Conservation (phyloP, 768 basidiomycete species). For the Suillus luteus region DNA sequence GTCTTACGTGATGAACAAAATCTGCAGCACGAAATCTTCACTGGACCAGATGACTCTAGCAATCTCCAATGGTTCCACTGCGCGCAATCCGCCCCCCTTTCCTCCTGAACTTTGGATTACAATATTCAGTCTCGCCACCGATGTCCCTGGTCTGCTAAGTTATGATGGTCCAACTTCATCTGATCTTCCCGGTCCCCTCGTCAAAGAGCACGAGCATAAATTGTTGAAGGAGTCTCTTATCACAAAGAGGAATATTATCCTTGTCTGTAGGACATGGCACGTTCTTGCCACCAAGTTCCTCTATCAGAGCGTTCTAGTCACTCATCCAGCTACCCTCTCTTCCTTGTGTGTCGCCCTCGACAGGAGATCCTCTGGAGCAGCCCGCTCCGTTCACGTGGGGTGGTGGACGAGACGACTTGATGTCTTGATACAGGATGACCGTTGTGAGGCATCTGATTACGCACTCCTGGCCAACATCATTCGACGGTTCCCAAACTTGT, state of each 20-base stretch:
- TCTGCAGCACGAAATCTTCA: background rate
- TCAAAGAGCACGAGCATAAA: constrained; percentile 19
- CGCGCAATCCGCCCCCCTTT: constrained; percentile 13
- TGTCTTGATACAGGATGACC: constrained; percentile 28
- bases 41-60: constrained; percentile 17
- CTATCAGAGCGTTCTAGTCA: constrained; percentile 26
- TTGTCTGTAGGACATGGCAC: constrained; percentile 30
- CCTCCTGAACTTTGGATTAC: constrained; percentile 34
- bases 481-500: constrained; percentile 29
- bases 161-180: constrained; percentile 14
- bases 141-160: constrained; percentile 16
- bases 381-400: constrained; percentile 17
- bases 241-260: constrained; percentile 24
- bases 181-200: constrained; percentile 24
- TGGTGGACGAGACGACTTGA: constrained; percentile 33
- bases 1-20: background rate
- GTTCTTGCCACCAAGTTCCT: constrained; percentile 24
- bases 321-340: constrained; percentile 20
- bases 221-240: constrained; percentile 24
- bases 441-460: constrained; percentile 27
- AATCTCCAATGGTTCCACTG: constrained; percentile 1
- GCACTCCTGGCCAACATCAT: constrained; percentile 25
- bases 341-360: constrained; percentile 21
- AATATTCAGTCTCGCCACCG: constrained; percentile 26
- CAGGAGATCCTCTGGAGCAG: constrained; percentile 10